These are phyloP conservation scores for Curvularia sp. DNA, from an alignment of 2,329 filamentous ascomycete genomes.

Conservation along the genomic window DNA sequence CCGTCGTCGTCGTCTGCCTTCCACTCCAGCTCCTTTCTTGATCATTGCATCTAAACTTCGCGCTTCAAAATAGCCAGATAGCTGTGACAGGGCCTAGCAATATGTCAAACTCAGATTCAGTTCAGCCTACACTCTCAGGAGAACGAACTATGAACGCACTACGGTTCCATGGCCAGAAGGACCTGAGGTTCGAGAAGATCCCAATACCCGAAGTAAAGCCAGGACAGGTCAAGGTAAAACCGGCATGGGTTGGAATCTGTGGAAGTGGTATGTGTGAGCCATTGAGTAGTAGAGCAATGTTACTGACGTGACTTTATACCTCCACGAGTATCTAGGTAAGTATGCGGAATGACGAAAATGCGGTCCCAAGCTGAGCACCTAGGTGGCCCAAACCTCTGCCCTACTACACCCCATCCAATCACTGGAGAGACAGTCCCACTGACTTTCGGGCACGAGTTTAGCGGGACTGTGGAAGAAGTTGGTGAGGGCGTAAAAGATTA, in stretches of 20 bases:
- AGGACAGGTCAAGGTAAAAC: conserved; percentile 55
- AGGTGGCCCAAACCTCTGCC: conserved; percentile 58
- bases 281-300: background rate
- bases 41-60: background rate
- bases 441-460: conserved; percentile 63
- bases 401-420: conserved; percentile 62
- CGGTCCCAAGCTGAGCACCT: conserved; percentile 13
- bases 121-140: conserved; percentile 25
- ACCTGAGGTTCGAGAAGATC: conserved; percentile 55
- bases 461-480: conserved; percentile 60
- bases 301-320: conserved; percentile 36
- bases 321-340: conserved; percentile 57
- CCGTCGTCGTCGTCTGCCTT: background rate
- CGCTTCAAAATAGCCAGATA: background rate
- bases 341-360: conserved; percentile 7
- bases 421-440: conserved; percentile 61
- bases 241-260: conserved; percentile 55
- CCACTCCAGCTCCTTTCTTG: conserved; percentile 6
- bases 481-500: conserved; percentile 59
- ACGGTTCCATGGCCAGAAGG: conserved; percentile 55
- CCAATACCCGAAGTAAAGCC: conserved; percentile 50
- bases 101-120: conserved; percentile 18
- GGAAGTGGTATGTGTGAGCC: conserved; percentile 43
- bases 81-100: background rate
- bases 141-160: conserved; percentile 55